Evolutionary conservation across 495 filamentous ascomycete genomes (phyloP).

Genomic region (Penicillium lividum): DNA sequence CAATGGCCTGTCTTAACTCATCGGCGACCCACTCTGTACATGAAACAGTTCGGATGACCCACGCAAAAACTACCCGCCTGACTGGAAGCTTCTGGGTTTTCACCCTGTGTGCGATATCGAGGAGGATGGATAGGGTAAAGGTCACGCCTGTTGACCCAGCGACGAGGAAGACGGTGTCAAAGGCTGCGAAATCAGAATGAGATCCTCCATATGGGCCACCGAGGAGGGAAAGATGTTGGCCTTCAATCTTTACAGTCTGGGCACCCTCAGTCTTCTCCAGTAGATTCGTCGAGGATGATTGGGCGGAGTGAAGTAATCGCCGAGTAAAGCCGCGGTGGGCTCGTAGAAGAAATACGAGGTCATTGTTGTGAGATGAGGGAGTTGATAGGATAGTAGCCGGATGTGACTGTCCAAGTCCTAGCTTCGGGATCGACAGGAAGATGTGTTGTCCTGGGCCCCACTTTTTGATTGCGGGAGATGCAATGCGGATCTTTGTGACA

Average conservation of each 20-base stretch:
- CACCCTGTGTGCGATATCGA: conserved; percentile 7
- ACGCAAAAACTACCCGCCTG: conserved; percentile 4
- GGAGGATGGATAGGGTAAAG: conserved; percentile 14
- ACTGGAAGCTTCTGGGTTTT: conserved; percentile 4
- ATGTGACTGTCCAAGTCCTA: conserved; percentile 18
- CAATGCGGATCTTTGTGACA: conserved; percentile 13
- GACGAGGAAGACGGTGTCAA: conserved; percentile 15
- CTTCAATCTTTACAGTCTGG: background rate
- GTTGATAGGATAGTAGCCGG: conserved; percentile 18
- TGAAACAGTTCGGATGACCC: conserved; percentile 2
- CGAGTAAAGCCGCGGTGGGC: conserved; percentile 15
- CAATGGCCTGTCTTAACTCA: conserved; percentile 9
- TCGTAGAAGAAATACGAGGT: conserved; percentile 18
- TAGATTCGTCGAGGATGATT: conserved; percentile 9
- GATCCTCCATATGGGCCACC: conserved; percentile 12
- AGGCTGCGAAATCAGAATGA: conserved; percentile 12
- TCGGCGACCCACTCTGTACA: conserved; percentile 9
- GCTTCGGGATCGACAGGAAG: conserved; percentile 11
- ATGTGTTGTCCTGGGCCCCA: conserved; percentile 17
- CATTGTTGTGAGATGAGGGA: conserved; percentile 15
- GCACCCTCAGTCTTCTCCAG: background rate
- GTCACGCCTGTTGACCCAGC: conserved; percentile 4
- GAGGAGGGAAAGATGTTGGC: conserved; percentile 2
- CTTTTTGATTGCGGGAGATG: conserved; percentile 8
- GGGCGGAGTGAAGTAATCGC: conserved; percentile 6